Evolutionary conservation across 2,329 filamentous ascomycete genomes (phyloP).

Genomic region (Arthroderma sp.): DNA sequence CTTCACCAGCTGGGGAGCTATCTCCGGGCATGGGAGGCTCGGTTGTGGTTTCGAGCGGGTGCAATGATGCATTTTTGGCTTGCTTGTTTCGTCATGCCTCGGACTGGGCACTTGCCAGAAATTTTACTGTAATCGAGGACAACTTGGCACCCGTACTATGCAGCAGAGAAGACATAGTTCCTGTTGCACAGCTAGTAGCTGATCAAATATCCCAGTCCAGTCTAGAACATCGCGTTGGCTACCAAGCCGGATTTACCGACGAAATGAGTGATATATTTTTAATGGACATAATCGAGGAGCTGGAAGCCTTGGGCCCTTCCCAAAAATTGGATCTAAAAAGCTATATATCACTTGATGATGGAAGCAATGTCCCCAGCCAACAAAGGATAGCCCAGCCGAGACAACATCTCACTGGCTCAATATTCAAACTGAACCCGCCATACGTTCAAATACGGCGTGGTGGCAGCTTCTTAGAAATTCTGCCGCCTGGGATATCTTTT

Average conservation of each 20-base stretch:
- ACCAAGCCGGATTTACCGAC: neutral
- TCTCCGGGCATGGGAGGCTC: no score
- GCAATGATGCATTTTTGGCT: slow-evolving; percentile 18
- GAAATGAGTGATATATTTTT: slow-evolving; percentile 12
- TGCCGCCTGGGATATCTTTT: slow-evolving; percentile 44
- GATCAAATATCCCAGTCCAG: slow-evolving; percentile 34
- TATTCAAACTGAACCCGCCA: slow-evolving; percentile 35
- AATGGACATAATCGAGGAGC: slow-evolving; percentile 18
- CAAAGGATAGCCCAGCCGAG: slow-evolving; percentile 13
- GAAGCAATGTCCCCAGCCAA: slow-evolving; percentile 13
- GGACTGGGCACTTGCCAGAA: slow-evolving; percentile 28
- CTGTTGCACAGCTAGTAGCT: slow-evolving; percentile 28
- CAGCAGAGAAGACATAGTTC: slow-evolving; percentile 23
- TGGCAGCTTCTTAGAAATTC: slow-evolving; percentile 40
- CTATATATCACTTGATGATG: slow-evolving; percentile 19
- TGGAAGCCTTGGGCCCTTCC: slow-evolving; percentile 17
- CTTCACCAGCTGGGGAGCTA: no score
- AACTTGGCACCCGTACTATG: slow-evolving; percentile 20
- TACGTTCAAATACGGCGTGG: slow-evolving; percentile 42
- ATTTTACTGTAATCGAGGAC: slow-evolving; percentile 24
- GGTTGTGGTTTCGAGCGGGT: no score
- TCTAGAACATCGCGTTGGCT: slow-evolving; percentile 19
- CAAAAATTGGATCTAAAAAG: slow-evolving; percentile 24
- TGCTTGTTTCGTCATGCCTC: slow-evolving; percentile 27
- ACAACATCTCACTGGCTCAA: slow-evolving; percentile 18